A percentile compares a stretch with the other conserved stretches of the same genome.
phyloP scores from a whole-genome alignment of 208 protist species.

The Trypanosoma congolense region DNA sequence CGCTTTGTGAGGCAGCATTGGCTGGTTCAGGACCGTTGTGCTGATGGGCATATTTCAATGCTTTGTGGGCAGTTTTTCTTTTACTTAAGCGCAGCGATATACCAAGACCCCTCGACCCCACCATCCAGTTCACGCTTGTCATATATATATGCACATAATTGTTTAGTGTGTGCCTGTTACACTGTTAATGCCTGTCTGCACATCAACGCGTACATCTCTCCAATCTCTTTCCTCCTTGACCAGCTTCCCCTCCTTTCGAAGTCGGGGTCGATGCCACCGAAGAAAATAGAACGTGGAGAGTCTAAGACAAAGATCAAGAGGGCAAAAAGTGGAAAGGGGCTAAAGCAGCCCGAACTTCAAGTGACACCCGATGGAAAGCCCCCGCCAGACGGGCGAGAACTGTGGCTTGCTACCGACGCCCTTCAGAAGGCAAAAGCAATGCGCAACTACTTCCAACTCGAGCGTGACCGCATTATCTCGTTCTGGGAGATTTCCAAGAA shows the following conservation, averaged over 20 bases:
- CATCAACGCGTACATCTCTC: too few relatives aligned
- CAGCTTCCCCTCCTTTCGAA: conserved; percentile 16
- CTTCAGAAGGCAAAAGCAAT: conserved; percentile 92
- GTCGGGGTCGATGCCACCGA: conserved; percentile 21
- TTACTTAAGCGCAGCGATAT: too few relatives aligned
- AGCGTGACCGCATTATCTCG: conserved; percentile 93
- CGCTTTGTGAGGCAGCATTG: background rate
- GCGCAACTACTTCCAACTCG: conserved; percentile 97
- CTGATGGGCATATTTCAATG: background rate
- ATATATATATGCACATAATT: too few relatives aligned
- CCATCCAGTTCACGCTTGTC: too few relatives aligned
- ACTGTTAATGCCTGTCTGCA: too few relatives aligned
- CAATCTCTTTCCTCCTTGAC: background rate
- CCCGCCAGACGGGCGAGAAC: conserved; percentile 49
- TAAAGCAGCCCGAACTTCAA: conserved; percentile 16
- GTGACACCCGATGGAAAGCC: conserved; percentile 14
- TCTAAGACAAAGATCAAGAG: conserved; percentile 12
- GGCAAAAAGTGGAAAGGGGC: conserved; percentile 9
- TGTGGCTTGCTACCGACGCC: conserved; percentile 87
- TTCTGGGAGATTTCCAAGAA: conserved; percentile 96
- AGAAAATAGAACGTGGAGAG: conserved; percentile 12
- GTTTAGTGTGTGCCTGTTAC: too few relatives aligned
- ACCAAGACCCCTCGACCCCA: too few relatives aligned
- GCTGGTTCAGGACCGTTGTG: background rate
- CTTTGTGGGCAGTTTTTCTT: background rate